Conservation (phyloP, 441 rosid species). For the Populus hybrid region DNA sequence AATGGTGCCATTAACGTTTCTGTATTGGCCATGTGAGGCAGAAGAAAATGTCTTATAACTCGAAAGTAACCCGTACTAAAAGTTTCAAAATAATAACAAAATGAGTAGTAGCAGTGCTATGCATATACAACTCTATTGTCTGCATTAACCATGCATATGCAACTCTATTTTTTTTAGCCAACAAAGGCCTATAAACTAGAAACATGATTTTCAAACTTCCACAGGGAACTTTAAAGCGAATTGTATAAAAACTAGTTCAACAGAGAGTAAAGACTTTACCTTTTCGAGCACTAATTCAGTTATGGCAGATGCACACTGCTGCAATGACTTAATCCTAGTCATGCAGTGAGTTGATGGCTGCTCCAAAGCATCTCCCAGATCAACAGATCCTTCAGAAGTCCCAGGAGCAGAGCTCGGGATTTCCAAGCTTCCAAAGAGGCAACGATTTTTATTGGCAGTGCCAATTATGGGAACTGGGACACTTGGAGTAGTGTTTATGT, state of each 20-base stretch:
- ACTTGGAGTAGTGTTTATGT: slow-evolving; percentile 37
- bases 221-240: background rate
- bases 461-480: slow-evolving; percentile 69
- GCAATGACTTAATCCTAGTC: slow-evolving; percentile 79
- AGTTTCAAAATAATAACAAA: background rate
- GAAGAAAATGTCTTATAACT: background rate
- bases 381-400: slow-evolving; percentile 80
- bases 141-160: background rate
- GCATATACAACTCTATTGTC: background rate
- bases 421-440: slow-evolving; percentile 53
- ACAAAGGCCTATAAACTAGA: background rate
- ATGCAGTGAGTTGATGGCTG: slow-evolving; percentile 65
- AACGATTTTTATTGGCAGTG: slow-evolving; percentile 33
- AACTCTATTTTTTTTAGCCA: background rate
- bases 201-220: background rate
- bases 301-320: slow-evolving; percentile 66
- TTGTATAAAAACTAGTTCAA: background rate
- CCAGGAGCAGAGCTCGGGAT: slow-evolving; percentile 67
- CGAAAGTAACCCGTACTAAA: background rate
- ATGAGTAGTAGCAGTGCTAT: background rate
- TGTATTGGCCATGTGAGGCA: background rate
- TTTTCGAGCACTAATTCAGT: slow-evolving; percentile 61
- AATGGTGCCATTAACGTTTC: background rate
- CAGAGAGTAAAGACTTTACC: slow-evolving; percentile 34
- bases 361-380: slow-evolving; percentile 63